Conservation (phyloP, 2,329 filamentous ascomycete species). For the Zasmidium angulare region DNA sequence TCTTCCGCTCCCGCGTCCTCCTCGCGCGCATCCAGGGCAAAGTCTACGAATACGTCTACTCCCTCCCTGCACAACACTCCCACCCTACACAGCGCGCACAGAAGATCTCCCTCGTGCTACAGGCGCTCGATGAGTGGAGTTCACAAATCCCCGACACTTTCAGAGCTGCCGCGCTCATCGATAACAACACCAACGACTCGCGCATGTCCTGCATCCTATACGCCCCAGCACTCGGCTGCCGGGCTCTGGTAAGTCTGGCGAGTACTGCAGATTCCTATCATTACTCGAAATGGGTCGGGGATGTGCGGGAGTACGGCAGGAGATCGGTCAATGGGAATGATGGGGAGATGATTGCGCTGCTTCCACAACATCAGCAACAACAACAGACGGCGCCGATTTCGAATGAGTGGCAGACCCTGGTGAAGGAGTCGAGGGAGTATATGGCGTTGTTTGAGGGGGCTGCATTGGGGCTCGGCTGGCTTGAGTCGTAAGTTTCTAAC, state of each 20-base stretch:
- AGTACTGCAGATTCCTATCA: background rate
- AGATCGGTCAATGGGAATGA: background rate
- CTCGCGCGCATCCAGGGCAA: background rate
- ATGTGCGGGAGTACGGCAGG: background rate
- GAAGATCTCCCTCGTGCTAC: background rate
- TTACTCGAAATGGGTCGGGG: background rate
- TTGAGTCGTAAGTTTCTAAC: background rate
- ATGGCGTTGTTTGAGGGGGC: background rate
- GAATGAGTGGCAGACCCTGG: background rate
- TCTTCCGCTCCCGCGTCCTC: background rate
- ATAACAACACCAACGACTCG: too few species aligned
- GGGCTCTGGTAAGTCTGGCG: background rate
- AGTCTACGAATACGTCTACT: background rate
- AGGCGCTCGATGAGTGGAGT: background rate
- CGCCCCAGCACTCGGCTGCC: background rate
- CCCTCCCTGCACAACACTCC: background rate
- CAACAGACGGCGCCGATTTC: background rate
- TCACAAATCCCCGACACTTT: background rate
- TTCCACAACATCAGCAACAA: too few species aligned
- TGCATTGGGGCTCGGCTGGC: background rate
- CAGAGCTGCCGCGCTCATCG: background rate
- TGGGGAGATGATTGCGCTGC: background rate
- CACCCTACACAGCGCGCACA: background rate
- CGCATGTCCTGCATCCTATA: too few species aligned
- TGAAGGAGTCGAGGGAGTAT: background rate